phyloP scores from a whole-genome alignment of 78 protist genomes.

The Mastigamoeba balamuthi region DNA sequence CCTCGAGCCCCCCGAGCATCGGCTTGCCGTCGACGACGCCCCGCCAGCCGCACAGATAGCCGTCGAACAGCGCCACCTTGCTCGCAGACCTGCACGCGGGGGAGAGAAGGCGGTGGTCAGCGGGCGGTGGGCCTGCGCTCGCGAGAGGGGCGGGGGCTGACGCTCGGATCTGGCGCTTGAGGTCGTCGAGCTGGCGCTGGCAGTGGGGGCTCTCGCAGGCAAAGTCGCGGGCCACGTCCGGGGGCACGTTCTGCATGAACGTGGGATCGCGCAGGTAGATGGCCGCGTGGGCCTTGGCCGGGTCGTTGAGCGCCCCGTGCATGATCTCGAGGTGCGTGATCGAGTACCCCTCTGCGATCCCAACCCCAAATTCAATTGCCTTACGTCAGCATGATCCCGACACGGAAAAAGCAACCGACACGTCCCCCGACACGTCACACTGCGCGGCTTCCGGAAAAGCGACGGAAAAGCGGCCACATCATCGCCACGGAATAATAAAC shows the following conservation, averaged over 20 bases:
- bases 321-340: not conserved
- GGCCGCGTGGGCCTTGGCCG: not conserved
- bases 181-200: not conserved
- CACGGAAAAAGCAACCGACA: no score
- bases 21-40: conserved; percentile 1
- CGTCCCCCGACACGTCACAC: no score
- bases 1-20: conserved; percentile 4
- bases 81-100: no score
- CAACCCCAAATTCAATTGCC: no score
- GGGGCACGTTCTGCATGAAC: not conserved
- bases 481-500: no score
- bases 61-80: not conserved
- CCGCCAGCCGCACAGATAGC: not conserved
- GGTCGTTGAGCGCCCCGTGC: not conserved
- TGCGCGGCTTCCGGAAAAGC: no score
- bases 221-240: conserved; percentile 1
- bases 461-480: no score
- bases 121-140: no score
- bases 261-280: not conserved
- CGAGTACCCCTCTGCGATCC: not conserved
- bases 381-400: no score
- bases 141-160: no score
- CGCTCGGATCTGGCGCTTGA: not conserved
- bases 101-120: no score
- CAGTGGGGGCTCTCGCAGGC: not conserved